These are phyloP conservation scores for Boletus sp. DNA, from an alignment of 768 basidiomycete genomes.

Conservation along the genomic window DNA sequence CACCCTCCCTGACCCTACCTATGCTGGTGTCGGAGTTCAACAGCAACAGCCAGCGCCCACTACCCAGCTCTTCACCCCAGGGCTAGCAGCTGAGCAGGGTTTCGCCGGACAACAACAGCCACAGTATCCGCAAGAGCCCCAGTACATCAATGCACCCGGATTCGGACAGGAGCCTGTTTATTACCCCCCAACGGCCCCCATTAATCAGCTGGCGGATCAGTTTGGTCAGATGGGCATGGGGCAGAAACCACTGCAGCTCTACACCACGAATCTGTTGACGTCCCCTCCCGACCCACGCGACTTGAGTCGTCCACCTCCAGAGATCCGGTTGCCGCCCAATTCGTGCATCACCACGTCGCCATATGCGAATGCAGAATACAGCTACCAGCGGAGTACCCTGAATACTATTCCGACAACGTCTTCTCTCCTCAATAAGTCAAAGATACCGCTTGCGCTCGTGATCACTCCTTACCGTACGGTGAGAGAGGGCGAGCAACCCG, in stretches of 20 bases:
- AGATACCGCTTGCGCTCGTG: conserved; percentile 85
- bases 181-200: conserved; percentile 36
- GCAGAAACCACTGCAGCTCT: conserved; percentile 73
- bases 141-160: conserved; percentile 44
- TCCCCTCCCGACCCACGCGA: conserved; percentile 90
- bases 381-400: conserved; percentile 88
- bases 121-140: conserved; percentile 42
- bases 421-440: conserved; percentile 82
- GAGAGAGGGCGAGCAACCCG: conserved; percentile 76
- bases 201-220: conserved; percentile 74
- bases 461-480: conserved; percentile 88
- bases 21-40: conserved; percentile 34
- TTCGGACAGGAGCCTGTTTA: conserved; percentile 43
- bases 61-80: conserved; percentile 81
- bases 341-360: conserved; percentile 76
- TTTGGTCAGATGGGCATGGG: conserved; percentile 88
- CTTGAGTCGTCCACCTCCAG: conserved; percentile 77
- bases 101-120: conserved; percentile 60
- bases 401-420: conserved; percentile 92
- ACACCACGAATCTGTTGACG: conserved; percentile 89
- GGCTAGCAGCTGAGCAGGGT: conserved; percentile 66
- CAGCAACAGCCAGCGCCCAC: conserved; percentile 33
- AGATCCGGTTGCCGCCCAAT: conserved; percentile 84
- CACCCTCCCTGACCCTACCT: conserved; percentile 43
- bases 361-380: conserved; percentile 79